Evolutionary conservation across 805 yeast species (phyloP).

Genomic region (Yamadazyma sp.): DNA sequence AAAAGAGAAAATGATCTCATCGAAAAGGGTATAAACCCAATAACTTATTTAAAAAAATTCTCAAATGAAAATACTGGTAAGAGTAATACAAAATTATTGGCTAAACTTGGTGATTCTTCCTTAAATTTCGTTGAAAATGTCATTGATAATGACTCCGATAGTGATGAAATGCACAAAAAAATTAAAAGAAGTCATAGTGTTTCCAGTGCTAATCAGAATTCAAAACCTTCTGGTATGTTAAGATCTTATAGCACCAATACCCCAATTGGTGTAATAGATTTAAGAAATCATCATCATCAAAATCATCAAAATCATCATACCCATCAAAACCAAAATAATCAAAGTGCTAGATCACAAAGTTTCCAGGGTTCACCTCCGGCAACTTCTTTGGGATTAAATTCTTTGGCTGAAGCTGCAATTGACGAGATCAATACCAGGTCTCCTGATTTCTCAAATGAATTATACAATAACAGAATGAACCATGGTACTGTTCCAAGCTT

Average conservation of each 20-base stretch:
- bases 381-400: conserved; percentile 18
- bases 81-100: conserved; percentile 12
- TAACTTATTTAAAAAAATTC: conserved; percentile 16
- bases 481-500: conserved; percentile 6
- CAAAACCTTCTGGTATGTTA: not conserved
- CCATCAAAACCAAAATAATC: not conserved
- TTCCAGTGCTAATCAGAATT: conserved; percentile 1
- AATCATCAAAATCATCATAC: too few relatives aligned
- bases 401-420: conserved; percentile 34
- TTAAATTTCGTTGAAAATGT: conserved; percentile 5
- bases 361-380: too few relatives aligned
- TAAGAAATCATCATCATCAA: conserved; percentile 3
- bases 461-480: conserved; percentile 4
- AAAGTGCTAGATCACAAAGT: not conserved
- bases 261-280: not conserved
- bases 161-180: conserved; percentile 1
- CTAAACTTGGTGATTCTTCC: conserved; percentile 14
- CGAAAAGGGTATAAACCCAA: conserved; percentile 51
- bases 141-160: conserved; percentile 3
- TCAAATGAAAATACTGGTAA: conserved; percentile 7
- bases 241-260: conserved; percentile 7
- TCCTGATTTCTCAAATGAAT: conserved; percentile 8
- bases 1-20: conserved; percentile 49
- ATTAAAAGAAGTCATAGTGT: conserved; percentile 16
- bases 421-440: conserved; percentile 24